phyloP scores from a whole-genome alignment of 2,329 filamentous ascomycete genomes.

The Sordariomycetes sp. region DNA sequence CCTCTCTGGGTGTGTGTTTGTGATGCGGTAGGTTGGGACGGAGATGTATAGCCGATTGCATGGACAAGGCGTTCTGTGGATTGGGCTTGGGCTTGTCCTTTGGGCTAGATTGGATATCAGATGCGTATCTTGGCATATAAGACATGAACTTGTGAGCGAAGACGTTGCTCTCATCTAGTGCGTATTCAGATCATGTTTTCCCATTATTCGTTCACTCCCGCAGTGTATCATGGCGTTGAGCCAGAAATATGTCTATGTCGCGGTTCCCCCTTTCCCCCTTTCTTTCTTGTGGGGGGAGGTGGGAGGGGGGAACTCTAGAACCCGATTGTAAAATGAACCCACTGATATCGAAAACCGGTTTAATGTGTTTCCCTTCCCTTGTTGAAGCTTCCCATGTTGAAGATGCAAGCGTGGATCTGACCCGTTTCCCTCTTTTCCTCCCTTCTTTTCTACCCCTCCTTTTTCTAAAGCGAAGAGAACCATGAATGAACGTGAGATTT shows the following conservation, averaged over 20 bases:
- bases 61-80: neutral
- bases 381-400: neutral
- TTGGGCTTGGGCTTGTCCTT: neutral
- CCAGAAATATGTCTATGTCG: neutral
- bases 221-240: neutral
- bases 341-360: neutral
- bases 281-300: no score
- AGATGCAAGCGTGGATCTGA: neutral
- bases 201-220: neutral
- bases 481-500: neutral
- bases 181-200: neutral
- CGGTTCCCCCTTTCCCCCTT: neutral
- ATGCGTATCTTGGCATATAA: neutral
- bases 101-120: neutral
- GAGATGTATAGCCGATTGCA: neutral
- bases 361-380: neutral
- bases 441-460: no score
- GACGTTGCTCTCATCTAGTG: neutral
- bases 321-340: neutral
- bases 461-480: neutral
- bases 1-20: conserved; percentile 30
- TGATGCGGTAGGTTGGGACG: conserved; percentile 1
- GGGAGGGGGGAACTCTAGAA: neutral
- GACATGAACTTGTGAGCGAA: neutral
- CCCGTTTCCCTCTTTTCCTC: neutral